Base-by-base conservation (phyloP, 768 basidiomycete genomes). In the Leucogyrophana mollusca region DNA sequence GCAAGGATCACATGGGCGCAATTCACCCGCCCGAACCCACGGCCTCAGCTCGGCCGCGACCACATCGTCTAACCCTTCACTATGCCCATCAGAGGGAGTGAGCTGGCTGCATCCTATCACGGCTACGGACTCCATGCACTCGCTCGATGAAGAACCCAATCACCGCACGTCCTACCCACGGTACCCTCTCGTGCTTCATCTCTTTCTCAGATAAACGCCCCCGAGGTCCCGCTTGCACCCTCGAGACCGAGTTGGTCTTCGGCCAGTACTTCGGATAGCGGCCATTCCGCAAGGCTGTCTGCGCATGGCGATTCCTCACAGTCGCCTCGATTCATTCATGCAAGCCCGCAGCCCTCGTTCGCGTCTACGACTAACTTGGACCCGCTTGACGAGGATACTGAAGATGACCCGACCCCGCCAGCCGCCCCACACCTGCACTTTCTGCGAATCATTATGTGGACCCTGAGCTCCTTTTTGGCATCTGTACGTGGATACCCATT, bases 391-490 rank as follows among this genome's bases (percentile, higher is more conserved):
- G 65, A 63, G 40, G 56, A 52, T 21, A 55, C 48, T 14, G 45
- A 9, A 1, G 27, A 45, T 4, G 9, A 38, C 17, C 55, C 43
- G 21, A 50, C 9, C 20, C 44, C 21, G 54, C 58, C 18, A 21
- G 43, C 7, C 59, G 66, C 25, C 27, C 46, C 1, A 4, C n/a
- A 0, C 16, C 50, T 17, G 46, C 52, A 8, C 44, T 55, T 16
- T 46, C 64, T 34, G 65, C 67, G 39, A 67, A 67, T 36, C 65
- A 62, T n/a, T 85, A 78, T 51, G 66, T 86, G 7, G 84, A 83
- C 47, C 62, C 67, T 30, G 78, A 83, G 34, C 69, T 85, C 42
- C 66, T 85, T 2, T 50, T 67, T 41, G 81, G 85, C 34, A 68
- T 88, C 54, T 80, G 87, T 89, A 57, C 61, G 87, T 83, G 33